A percentile compares a stretch with the other conserved stretches of the same genome.
phyloP scores from a whole-genome alignment of 2,329 filamentous ascomycete species.

The Pseudonectria buxi region DNA sequence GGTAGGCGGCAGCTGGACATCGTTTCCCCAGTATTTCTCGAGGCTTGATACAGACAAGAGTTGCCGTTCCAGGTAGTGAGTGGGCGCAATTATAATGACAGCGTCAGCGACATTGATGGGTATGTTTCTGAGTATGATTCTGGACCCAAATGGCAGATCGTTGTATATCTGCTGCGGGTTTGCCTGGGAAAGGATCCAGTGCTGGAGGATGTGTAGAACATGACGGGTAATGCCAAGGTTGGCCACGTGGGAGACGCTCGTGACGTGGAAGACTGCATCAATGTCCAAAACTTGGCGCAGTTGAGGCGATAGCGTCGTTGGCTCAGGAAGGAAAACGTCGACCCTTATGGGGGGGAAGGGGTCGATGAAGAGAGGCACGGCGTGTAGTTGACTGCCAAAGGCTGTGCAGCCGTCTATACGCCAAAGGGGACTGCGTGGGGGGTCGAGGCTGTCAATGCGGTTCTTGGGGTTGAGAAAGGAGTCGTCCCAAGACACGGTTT shows the following conservation, averaged over 20 bases:
- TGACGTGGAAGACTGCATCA: slow-evolving; percentile 48
- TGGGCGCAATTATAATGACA: slow-evolving; percentile 39
- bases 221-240: slow-evolving; percentile 46
- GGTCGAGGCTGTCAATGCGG: slow-evolving; percentile 49
- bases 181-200: slow-evolving; percentile 36
- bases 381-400: slow-evolving; percentile 52
- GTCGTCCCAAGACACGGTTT: slow-evolving; percentile 32
- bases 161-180: slow-evolving; percentile 32
- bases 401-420: slow-evolving; percentile 52
- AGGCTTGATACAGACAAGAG: slow-evolving; percentile 40
- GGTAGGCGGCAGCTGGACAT: slow-evolving; percentile 35
- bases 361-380: slow-evolving; percentile 44
- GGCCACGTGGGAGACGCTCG: slow-evolving; percentile 40
- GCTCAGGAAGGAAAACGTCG: slow-evolving; percentile 52
- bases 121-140: slow-evolving; percentile 47
- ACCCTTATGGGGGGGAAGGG: slow-evolving; percentile 45
- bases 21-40: slow-evolving; percentile 35
- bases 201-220: slow-evolving; percentile 47
- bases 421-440: slow-evolving; percentile 42
- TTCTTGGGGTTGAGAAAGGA: slow-evolving; percentile 55
- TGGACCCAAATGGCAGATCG: slow-evolving; percentile 50
- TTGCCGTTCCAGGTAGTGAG: slow-evolving; percentile 47
- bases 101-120: slow-evolving; percentile 40
- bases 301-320: slow-evolving; percentile 31
- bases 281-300: slow-evolving; percentile 42